Percentiles rank a stretch among this genome's conserved stretches.
Conservation (phyloP, 202 grass and related monocot species). For the Carex arenaria region DNA sequence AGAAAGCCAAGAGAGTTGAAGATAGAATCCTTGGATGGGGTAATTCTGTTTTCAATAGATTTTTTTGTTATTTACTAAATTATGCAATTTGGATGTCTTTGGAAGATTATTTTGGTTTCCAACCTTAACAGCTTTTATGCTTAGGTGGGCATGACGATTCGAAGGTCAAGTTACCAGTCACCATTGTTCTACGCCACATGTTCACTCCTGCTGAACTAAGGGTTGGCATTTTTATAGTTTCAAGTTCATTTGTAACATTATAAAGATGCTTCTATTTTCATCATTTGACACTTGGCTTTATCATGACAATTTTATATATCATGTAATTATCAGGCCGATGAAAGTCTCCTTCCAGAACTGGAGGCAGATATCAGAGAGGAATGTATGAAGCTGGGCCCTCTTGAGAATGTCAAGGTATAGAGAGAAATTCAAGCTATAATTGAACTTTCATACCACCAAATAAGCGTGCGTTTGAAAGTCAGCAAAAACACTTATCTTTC, state of each 20-base stretch:
- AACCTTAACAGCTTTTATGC: slow-evolving; percentile 27
- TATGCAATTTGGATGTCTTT: background rate
- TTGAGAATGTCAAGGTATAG: slow-evolving; percentile 91
- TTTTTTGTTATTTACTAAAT: background rate
- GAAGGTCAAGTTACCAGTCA: slow-evolving; percentile 71
- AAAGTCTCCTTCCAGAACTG: slow-evolving; percentile 68
- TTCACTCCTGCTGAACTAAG: slow-evolving; percentile 84
- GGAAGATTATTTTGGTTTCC: background rate
- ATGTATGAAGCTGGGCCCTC: slow-evolving; percentile 64
- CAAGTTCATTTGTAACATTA: slow-evolving; percentile 17
- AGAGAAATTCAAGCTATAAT: background rate
- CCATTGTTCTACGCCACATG: slow-evolving; percentile 79
- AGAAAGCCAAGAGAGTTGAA: slow-evolving; percentile 82
- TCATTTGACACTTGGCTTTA: slow-evolving; percentile 20
- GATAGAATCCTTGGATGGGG: slow-evolving; percentile 98
- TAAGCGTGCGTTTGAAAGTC: background rate
- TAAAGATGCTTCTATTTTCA: background rate
- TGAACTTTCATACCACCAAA: background rate
- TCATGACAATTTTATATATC: slow-evolving; percentile 28
- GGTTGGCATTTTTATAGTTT: slow-evolving; percentile 37
- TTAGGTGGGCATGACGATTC: slow-evolving; percentile 91
- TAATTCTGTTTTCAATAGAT: slow-evolving; percentile 32
- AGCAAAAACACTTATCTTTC: background rate
- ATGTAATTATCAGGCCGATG: slow-evolving; percentile 50
- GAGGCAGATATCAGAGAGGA: slow-evolving; percentile 79